These are phyloP conservation scores for Acacia acuminata DNA, from an alignment of 306 rosid genomes.

Conservation along the genomic window DNA sequence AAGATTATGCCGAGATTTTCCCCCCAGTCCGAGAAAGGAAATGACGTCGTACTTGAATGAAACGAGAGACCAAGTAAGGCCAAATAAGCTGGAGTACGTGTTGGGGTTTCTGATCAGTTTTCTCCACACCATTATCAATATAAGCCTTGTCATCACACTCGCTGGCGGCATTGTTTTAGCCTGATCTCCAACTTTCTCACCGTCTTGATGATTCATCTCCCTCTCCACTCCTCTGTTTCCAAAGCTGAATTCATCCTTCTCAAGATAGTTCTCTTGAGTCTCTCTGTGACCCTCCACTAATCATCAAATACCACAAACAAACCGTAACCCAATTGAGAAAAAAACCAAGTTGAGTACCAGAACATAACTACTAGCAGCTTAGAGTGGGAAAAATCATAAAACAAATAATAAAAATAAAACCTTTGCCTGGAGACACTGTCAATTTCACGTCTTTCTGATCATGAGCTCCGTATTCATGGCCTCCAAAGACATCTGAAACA, in stretches of 20 bases:
- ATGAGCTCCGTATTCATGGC: conserved; percentile 60
- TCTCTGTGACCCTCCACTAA: conserved; percentile 64
- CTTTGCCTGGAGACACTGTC: conserved; percentile 73
- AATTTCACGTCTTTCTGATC: conserved; percentile 66
- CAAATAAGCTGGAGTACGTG: conserved; percentile 85
- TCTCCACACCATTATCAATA: conserved; percentile 95
- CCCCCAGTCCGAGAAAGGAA: background rate
- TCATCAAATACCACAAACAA: background rate
- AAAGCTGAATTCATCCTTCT: conserved; percentile 71
- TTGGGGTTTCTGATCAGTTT: conserved; percentile 89
- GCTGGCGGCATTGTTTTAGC: conserved; percentile 77
- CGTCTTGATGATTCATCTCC: conserved; percentile 44
- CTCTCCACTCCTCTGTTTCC: conserved; percentile 57
- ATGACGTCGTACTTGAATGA: conserved; percentile 56
- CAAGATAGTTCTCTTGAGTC: conserved; percentile 63
- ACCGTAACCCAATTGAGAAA: background rate
- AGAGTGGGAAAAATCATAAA: background rate
- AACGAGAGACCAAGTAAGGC: conserved; percentile 84
- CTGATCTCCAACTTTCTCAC: conserved; percentile 52
- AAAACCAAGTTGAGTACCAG: background rate
- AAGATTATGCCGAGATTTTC: background rate
- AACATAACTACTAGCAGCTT: background rate
- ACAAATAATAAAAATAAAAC: conserved; percentile 25
- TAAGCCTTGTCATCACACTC: conserved; percentile 93
- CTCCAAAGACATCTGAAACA: conserved; percentile 78